Evolutionary conservation across 495 filamentous ascomycete genomes (phyloP), one percentile per base, ranked within the genome.

Genomic region (Podospora pseudocomata): DNA sequence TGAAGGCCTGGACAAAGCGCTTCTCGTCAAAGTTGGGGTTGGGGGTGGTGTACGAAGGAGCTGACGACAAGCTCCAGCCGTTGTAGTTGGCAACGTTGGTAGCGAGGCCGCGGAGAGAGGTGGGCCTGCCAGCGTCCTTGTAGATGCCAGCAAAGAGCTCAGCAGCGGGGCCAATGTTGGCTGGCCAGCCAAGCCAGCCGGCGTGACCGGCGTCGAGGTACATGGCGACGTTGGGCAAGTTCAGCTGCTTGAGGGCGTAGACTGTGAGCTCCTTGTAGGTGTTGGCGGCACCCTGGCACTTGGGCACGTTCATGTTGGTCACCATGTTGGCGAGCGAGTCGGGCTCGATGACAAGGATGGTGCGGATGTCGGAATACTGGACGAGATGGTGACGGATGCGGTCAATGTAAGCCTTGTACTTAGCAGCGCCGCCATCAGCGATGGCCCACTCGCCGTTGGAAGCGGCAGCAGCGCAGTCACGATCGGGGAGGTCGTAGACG

Each of bases 21-120:
- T 89, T 86, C 82, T 95, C 91, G 78, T 93, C 91, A 71, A 83
- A 84, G 78, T 80, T 83, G 70, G 79, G 70, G 81, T 86, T 82
- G 73, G 79, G 90, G 65, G 84, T 59, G 16, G 75, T 75, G 73
- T 73, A 76, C 16, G 74, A 63, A 2, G 75, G 75, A 11, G 75
- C 55, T 0, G 66, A 49, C 58, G 76, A 32, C 56, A 79, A 67
- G 63, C 73, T 81, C 83, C 85, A 92, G 64, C 80, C 83, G 79
- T 94, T 93, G 81, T 90, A 93, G 78, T 91, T 91, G 73, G 91
- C 88, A 64, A 92, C 89, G 78, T 95, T 94, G 78, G 90, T 93
- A 34, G 87, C 88, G 66, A 92, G 81, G 61, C 91, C 91, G 68
- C 91, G 89, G 68, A 94, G 82, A 27, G 87, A 76, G 20, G 81